These are phyloP conservation scores for Talaromyces wortmannii DNA, from an alignment of 495 filamentous ascomycete species.

Conservation along the genomic window DNA sequence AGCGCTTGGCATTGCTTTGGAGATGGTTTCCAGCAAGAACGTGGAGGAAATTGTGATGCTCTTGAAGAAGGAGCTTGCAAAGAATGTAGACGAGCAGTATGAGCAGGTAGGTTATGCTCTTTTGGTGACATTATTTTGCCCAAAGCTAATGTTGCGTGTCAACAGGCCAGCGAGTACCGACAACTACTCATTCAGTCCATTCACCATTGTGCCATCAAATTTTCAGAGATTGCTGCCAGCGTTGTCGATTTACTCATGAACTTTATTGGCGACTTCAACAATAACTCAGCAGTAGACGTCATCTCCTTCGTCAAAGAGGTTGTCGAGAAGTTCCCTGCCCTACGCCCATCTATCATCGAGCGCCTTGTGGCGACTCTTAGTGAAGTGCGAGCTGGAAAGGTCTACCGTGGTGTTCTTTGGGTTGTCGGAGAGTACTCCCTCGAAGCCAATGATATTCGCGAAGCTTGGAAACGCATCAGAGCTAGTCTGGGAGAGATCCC, in stretches of 20 bases:
- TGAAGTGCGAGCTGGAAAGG: slow-evolving; percentile 94
- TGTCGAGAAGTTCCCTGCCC: slow-evolving; percentile 92
- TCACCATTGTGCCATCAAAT: slow-evolving; percentile 97
- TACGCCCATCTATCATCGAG: slow-evolving; percentile 79
- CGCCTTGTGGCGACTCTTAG: slow-evolving; percentile 85
- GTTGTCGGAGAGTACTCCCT: slow-evolving; percentile 96
- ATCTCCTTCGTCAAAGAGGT: slow-evolving; percentile 99
- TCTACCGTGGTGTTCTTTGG: slow-evolving; percentile 95
- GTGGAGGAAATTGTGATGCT: slow-evolving; percentile 96
- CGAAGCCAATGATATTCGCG: slow-evolving; percentile 87
- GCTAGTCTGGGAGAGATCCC: slow-evolving; percentile 95
- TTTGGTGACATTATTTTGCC: neutral
- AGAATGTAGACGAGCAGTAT: slow-evolving; percentile 97
- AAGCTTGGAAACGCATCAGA: slow-evolving; percentile 95
- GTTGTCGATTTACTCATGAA: slow-evolving; percentile 99
- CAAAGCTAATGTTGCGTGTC: slow-evolving; percentile 12
- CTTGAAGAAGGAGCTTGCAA: slow-evolving; percentile 93
- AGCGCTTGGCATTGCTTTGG: slow-evolving; percentile 82
- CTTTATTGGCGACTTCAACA: slow-evolving; percentile 98
- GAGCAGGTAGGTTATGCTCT: slow-evolving; percentile 57
- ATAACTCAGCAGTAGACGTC: slow-evolving; percentile 91
- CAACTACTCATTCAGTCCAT: slow-evolving; percentile 94
- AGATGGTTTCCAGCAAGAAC: slow-evolving; percentile 99
- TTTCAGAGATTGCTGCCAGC: slow-evolving; percentile 94
- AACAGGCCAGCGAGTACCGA: slow-evolving; percentile 87